Conservation (phyloP, 768 basidiomycete genomes). For the Vararia minispora region DNA sequence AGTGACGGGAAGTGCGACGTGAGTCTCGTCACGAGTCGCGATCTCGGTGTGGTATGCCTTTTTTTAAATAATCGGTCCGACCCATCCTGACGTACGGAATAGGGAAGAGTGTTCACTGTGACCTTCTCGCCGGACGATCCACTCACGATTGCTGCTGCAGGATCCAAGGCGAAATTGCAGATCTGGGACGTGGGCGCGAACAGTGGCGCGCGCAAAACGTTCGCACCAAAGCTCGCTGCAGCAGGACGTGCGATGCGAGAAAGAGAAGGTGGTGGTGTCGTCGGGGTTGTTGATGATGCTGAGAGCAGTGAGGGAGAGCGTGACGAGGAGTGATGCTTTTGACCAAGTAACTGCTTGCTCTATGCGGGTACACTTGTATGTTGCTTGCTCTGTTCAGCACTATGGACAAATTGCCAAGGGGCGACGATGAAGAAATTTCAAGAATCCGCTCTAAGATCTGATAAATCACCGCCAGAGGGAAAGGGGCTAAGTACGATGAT, state of each 20-base stretch:
- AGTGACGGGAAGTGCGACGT: conserved; percentile 57
- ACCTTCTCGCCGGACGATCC: conserved; percentile 92
- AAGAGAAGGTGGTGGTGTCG: conserved; percentile 51
- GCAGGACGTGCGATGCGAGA: conserved; percentile 62
- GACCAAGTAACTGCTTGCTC: background rate
- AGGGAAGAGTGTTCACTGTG: conserved; percentile 96
- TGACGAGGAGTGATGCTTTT: conserved; percentile 17
- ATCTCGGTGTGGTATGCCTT: conserved; percentile 75
- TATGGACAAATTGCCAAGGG: too few relatives aligned
- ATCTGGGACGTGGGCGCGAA: conserved; percentile 93
- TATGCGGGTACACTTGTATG: too few relatives aligned
- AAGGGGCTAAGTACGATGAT: too few relatives aligned
- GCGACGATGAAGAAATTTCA: too few relatives aligned
- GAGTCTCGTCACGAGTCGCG: conserved; percentile 75
- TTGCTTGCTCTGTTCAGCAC: too few relatives aligned
- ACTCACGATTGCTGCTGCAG: conserved; percentile 86
- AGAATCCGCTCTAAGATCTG: too few relatives aligned
- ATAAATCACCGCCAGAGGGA: too few relatives aligned
- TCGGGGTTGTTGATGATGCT: conserved; percentile 58
- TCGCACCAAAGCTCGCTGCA: conserved; percentile 64
- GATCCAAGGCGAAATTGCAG: conserved; percentile 88
- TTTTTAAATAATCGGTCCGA: background rate
- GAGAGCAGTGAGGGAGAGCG: conserved; percentile 49
- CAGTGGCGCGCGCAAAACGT: conserved; percentile 70
- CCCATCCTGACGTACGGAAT: conserved; percentile 4